phyloP scores from a whole-genome alignment of 306 rosid genomes.

The Pyrus communis region DNA sequence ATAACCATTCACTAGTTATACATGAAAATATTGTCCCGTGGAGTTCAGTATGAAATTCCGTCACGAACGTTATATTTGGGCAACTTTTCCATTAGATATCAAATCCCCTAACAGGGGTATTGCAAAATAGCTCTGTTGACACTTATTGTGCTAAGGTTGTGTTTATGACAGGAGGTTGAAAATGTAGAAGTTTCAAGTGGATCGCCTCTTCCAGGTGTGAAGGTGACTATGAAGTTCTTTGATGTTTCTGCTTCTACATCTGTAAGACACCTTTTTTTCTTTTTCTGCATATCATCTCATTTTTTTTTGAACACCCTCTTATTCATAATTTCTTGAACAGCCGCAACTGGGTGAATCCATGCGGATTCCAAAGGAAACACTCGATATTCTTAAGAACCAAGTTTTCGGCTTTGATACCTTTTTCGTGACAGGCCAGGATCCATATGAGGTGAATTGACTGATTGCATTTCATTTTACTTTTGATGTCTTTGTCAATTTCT shows the following conservation, averaged over 20 bases:
- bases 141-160: constrained; percentile 26
- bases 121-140: constrained; percentile 4
- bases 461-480: background rate
- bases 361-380: constrained; percentile 70
- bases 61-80: background rate
- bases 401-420: constrained; percentile 95
- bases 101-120: background rate
- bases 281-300: constrained; percentile 3
- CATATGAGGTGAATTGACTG: constrained; percentile 69
- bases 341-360: constrained; percentile 70
- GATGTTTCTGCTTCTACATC: constrained; percentile 16
- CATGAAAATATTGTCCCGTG: background rate
- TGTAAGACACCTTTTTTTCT: constrained; percentile 12
- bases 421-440: constrained; percentile 86
- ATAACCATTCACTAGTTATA: background rate
- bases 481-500: background rate
- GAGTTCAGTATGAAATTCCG: constrained; percentile 8
- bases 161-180: constrained; percentile 50
- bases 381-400: constrained; percentile 75
- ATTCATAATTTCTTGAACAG: constrained; percentile 37
- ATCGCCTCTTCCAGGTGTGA: constrained; percentile 98
- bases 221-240: constrained; percentile 58
- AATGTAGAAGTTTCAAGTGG: constrained; percentile 74
- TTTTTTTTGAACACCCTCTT: constrained; percentile 16
- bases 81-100: background rate